Evolutionary conservation across 768 basidiomycete species (phyloP).

Genomic region (Neoboletus subvelutipes): DNA sequence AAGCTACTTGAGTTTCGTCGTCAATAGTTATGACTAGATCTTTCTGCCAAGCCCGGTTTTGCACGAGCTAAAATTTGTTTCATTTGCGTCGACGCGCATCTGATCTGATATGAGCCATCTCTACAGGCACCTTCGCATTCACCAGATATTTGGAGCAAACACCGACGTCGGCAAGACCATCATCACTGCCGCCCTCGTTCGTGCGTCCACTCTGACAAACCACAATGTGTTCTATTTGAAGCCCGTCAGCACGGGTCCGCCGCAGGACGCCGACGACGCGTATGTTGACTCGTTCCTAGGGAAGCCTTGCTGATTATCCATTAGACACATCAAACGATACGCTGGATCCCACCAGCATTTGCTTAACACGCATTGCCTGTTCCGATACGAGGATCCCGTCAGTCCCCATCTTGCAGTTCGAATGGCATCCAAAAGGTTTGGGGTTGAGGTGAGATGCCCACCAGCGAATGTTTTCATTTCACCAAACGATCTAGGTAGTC

Average conservation of each 20-base stretch:
- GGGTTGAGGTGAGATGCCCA: conserved; percentile 27
- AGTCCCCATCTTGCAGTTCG: conserved; percentile 88
- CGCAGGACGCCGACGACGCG: conserved; percentile 82
- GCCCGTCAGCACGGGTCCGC: conserved; percentile 87
- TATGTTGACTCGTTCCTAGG: too few relatives aligned
- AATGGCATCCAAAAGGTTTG: conserved; percentile 38
- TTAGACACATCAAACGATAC: conserved; percentile 66
- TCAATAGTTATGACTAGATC: not conserved
- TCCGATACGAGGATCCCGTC: conserved; percentile 83
- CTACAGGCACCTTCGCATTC: conserved; percentile 80
- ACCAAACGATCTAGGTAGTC: conserved; percentile 20
- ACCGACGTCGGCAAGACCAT: conserved; percentile 97
- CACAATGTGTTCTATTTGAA: conserved; percentile 72
- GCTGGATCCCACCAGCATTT: conserved; percentile 39
- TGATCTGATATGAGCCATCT: conserved; percentile 66
- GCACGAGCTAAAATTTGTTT: not conserved
- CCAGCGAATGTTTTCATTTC: not conserved
- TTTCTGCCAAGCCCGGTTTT: not conserved
- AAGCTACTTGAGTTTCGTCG: conserved; percentile 1
- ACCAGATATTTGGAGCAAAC: conserved; percentile 94
- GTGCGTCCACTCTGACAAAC: conserved; percentile 63
- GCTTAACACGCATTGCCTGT: conserved; percentile 70
- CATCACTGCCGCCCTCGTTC: conserved; percentile 78
- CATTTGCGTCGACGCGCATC: not conserved
- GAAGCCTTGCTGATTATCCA: conserved; percentile 1